These are phyloP conservation scores for Psidium guajava DNA, from an alignment of 345 rosid genomes.

Conservation along the genomic window DNA sequence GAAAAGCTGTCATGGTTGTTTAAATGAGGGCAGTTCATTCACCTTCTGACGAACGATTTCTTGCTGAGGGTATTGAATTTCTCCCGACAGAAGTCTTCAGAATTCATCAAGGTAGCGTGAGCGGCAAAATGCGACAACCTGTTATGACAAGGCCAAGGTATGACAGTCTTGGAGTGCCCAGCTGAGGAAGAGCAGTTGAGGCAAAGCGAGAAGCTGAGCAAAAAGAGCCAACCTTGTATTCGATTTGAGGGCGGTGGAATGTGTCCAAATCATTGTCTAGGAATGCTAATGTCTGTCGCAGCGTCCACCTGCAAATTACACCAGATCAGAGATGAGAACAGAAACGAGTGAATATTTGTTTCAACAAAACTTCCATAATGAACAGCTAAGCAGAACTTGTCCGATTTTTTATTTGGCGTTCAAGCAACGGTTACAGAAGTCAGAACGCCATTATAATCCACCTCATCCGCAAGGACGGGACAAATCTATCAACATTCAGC, in stretches of 20 bases:
- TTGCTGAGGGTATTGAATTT: not conserved
- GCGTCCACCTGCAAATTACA: not conserved
- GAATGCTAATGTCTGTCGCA: not conserved
- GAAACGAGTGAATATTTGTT: not conserved
- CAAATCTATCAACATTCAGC: not conserved
- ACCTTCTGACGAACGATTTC: not conserved
- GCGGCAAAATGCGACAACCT: not conserved
- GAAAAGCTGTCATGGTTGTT: not conserved
- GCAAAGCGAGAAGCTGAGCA: not conserved
- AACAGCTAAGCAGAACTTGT: not conserved
- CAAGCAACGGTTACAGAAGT: not conserved
- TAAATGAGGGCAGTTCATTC: not conserved
- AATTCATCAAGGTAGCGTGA: not conserved
- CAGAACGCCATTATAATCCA: not conserved
- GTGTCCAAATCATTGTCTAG: not conserved
- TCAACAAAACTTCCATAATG: not conserved
- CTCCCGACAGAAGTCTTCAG: not conserved
- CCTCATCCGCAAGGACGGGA: not conserved
- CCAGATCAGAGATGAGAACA: not conserved
- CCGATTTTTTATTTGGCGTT: not conserved
- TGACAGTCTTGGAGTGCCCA: not conserved
- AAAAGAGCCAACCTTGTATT: not conserved
- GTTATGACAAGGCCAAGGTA: not conserved
- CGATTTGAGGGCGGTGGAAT: not conserved
- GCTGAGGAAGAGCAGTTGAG: not conserved